Evolutionary conservation across 257 asterid genomes (phyloP), one percentile per base, ranked within the genome.

Genomic region (Primulina eburnea): DNA sequence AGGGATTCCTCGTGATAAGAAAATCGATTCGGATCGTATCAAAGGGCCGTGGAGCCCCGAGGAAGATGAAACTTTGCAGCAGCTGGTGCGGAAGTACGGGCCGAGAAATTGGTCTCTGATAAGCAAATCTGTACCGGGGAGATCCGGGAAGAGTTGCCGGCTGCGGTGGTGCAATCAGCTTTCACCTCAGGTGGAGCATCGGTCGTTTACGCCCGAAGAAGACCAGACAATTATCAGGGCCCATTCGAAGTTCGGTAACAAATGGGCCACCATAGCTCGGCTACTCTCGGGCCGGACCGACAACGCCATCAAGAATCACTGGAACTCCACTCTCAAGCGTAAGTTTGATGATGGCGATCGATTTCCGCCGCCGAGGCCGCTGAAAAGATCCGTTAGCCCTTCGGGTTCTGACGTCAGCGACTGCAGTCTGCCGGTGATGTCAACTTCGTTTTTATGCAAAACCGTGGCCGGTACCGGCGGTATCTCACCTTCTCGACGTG

Each of bases 11-110:
- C 75, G 64, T 18, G 35, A 52, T n/a, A 67, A 50, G 30, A 85
- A 82, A 75, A 77, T 75, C 72, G 94, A 86, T 74, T 50, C 73
- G 78, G 98, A 90, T 87, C 96, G 96, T 71, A 86, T 88, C 78
- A 93, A 88, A 75, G 97, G 98, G 3, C 98, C 98, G 1, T 93
- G 98, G 98, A 90, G 97, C 71, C 95, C 96, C 2, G 96, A 90
- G 33, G 98, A 92, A 43, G 98, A 92, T 64, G 94, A 87, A 24
- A 82, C 79, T 1, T 28, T 92, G 18, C 91, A 83, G 62, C 89
- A 81, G 16, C 94, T 92, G 1, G 97, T 92, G 30, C 92, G 89
- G 40, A 83, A 82, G 67, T 90, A 88, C 64, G 98, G 98, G 3
- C 94, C 97, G 0, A 71, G 97, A 11, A 88, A 93, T 80, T 93